Evolutionary conservation across 2,329 filamentous ascomycete species (phyloP).

Genomic region (Epicoccum sorghinum): DNA sequence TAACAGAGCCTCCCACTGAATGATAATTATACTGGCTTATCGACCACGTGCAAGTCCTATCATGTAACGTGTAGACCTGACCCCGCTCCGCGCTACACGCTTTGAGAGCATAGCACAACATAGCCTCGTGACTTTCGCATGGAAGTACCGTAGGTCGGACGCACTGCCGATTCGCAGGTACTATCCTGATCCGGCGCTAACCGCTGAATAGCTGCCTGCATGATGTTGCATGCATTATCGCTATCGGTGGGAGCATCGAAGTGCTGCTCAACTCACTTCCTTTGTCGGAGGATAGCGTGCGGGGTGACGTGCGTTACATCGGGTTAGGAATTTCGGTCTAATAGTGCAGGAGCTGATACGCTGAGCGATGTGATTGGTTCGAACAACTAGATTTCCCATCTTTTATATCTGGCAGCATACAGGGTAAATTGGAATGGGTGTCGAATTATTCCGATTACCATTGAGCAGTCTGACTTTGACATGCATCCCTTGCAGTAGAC

Average conservation of each 20-base stretch:
- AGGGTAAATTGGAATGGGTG: neutral
- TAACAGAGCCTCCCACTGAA: neutral
- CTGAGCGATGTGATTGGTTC: conserved; percentile 11
- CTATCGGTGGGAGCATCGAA: neutral
- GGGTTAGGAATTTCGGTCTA: conserved; percentile 18
- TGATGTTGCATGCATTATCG: conserved; percentile 4
- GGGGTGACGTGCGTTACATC: conserved; percentile 13
- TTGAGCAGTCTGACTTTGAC: too few species aligned
- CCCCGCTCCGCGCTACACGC: conserved; percentile 26
- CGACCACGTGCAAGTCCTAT: conserved; percentile 16
- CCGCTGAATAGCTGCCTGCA: conserved; percentile 6
- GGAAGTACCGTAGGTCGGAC: conserved; percentile 24
- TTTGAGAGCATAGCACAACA: conserved; percentile 23
- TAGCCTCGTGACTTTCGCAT: conserved; percentile 30
- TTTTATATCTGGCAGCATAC: too few species aligned
- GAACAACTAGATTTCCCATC: neutral
- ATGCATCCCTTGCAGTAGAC: too few species aligned
- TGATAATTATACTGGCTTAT: conserved; percentile 25
- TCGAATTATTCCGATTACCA: neutral
- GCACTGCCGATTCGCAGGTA: conserved; percentile 25
- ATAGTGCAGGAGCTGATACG: conserved; percentile 13
- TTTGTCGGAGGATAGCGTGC: conserved; percentile 11
- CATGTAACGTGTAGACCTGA: conserved; percentile 18
- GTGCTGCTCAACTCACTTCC: conserved; percentile 1
- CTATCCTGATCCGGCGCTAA: conserved; percentile 11